Evolutionary conservation across 768 basidiomycete genomes (phyloP).

Genomic region (Mycena galericulata): DNA sequence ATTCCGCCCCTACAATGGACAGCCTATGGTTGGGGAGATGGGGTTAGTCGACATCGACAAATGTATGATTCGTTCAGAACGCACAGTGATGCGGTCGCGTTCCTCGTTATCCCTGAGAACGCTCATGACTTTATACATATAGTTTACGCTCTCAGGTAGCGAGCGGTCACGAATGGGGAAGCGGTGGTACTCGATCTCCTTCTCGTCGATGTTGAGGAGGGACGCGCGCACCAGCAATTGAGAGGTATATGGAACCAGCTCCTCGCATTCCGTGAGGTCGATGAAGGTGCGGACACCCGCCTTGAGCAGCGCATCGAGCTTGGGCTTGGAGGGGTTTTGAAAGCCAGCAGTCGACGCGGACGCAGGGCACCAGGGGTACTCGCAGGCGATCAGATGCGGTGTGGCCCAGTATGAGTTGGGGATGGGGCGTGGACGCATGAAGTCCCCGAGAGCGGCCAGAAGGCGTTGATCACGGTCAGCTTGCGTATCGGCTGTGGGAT

Average conservation of each 20-base stretch:
- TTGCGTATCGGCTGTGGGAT: neutral
- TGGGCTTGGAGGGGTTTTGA: conserved; percentile 67
- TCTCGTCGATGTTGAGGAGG: conserved; percentile 63
- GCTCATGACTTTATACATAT: conserved; percentile 69
- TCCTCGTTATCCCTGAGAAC: conserved; percentile 71
- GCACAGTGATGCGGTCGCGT: conserved; percentile 69
- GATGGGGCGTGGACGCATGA: conserved; percentile 64
- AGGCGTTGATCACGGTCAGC: conserved; percentile 29
- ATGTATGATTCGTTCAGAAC: too few relatives aligned
- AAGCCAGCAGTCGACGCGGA: too few relatives aligned
- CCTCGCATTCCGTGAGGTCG: conserved; percentile 86
- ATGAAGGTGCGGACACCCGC: conserved; percentile 86
- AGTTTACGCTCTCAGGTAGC: conserved; percentile 68
- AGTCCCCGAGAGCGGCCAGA: conserved; percentile 29
- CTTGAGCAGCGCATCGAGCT: conserved; percentile 77
- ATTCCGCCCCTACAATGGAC: conserved; percentile 88
- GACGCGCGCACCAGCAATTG: conserved; percentile 65
- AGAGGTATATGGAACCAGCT: conserved; percentile 74
- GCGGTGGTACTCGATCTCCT: conserved; percentile 74
- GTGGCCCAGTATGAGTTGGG: conserved; percentile 93
- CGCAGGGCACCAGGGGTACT: conserved; percentile 84
- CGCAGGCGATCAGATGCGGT: conserved; percentile 77
- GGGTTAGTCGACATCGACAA: too few relatives aligned
- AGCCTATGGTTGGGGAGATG: too few relatives aligned
- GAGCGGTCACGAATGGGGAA: conserved; percentile 84